A percentile compares a stretch with the other conserved stretches of the same genome.
Evolutionary conservation across 257 asterid species (phyloP).

Genomic region (Lantana camara): DNA sequence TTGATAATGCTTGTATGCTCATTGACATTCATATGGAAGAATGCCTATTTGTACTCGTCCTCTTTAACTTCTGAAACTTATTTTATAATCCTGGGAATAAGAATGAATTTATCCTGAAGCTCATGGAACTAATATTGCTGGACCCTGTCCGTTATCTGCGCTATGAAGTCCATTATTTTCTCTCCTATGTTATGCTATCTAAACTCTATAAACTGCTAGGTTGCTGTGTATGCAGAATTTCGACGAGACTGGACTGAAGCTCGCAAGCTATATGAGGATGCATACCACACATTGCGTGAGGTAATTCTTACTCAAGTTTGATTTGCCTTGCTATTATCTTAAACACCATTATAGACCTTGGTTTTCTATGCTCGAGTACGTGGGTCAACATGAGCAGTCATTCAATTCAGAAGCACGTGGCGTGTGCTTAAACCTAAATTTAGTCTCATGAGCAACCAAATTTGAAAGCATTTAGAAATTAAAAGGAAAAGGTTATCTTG

Average conservation of each 20-base stretch:
- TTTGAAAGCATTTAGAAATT: conserved; percentile 4
- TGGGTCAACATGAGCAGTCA: background rate
- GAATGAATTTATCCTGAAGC: too few relatives aligned
- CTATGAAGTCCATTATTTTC: conserved; percentile 20
- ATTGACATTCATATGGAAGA: too few relatives aligned
- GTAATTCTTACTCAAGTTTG: conserved; percentile 43
- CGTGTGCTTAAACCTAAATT: background rate
- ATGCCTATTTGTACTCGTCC: too few relatives aligned
- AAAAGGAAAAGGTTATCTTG: background rate
- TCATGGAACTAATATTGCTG: conserved; percentile 1
- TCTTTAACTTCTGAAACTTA: too few relatives aligned
- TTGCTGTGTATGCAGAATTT: conserved; percentile 96
- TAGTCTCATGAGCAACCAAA: background rate
- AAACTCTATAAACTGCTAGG: conserved; percentile 71
- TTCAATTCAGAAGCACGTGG: background rate
- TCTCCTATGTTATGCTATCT: conserved; percentile 45
- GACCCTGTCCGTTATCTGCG: conserved; percentile 9
- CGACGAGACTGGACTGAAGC: conserved; percentile 98
- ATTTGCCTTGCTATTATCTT: conserved; percentile 12
- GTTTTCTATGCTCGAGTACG: conserved; percentile 24
- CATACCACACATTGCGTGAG: conserved; percentile 85
- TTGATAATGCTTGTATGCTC: too few relatives aligned
- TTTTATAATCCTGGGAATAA: too few relatives aligned
- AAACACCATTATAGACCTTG: background rate
- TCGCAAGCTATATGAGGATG: conserved; percentile 85